Conservation (phyloP, 352 stramenopile genomes). For the Pilasporangium apinafurcum region DNA sequence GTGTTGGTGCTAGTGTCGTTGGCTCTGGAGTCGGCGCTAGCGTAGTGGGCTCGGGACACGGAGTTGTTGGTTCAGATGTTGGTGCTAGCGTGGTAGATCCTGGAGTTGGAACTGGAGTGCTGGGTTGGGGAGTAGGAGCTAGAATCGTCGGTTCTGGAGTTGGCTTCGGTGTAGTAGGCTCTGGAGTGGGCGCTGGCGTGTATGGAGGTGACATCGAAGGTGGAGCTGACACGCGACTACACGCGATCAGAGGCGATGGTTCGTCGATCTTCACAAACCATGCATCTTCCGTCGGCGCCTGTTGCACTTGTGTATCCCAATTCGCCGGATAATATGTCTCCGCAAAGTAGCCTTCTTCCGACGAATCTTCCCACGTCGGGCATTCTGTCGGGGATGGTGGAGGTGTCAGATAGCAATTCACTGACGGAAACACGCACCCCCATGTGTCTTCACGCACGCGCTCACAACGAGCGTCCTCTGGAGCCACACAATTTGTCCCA, state of each 20-base stretch:
- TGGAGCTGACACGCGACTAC: neutral
- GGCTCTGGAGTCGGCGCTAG: neutral
- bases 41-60: too few relatives aligned
- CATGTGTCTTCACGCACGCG: neutral
- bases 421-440: constrained; percentile 4
- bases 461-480: neutral
- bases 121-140: constrained; percentile 5
- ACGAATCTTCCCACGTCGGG: constrained; percentile 14
- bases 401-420: neutral
- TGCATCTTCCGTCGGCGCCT: constrained; percentile 4
- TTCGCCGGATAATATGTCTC: neutral
- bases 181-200: neutral
- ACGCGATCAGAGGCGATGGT: constrained; percentile 4
- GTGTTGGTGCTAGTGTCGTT: too few relatives aligned
- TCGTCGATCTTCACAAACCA: constrained; percentile 29
- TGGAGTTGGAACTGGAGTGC: neutral
- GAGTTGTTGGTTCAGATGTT: too few relatives aligned
- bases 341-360: constrained; percentile 4
- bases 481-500: neutral
- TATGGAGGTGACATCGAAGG: neutral
- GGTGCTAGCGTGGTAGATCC: neutral
- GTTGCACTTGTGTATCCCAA: constrained; percentile 3
- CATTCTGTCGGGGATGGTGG: constrained; percentile 8
- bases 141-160: neutral
- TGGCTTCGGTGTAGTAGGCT: constrained; percentile 1